Evolutionary conservation across 208 protist genomes (phyloP).

Genomic region (Leishmania gerbilli): DNA sequence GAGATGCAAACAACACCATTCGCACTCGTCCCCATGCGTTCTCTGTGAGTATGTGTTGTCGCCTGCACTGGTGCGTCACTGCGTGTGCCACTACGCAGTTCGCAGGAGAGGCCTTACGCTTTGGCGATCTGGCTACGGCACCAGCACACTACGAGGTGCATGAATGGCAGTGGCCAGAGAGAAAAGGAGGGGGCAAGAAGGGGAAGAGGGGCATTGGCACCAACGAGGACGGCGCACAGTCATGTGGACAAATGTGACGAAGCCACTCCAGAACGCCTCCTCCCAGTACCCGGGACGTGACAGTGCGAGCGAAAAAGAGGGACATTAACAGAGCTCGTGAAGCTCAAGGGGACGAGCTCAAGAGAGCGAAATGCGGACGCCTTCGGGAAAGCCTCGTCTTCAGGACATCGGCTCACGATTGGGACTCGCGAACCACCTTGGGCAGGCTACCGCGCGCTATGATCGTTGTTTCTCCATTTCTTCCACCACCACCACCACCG

Average conservation of each 20-base stretch:
- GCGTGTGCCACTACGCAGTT: background rate
- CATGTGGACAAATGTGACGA: background rate
- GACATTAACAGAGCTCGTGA: too few species aligned
- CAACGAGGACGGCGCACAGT: background rate
- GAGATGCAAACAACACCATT: background rate
- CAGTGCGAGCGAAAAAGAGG: background rate
- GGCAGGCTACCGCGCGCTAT: background rate
- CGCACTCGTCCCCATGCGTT: background rate
- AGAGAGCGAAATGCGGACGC: background rate
- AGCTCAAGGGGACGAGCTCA: background rate
- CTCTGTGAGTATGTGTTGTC: background rate
- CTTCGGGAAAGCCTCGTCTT: background rate
- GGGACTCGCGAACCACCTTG: too few species aligned
- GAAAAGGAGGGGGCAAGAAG: too few species aligned
- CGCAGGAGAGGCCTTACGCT: background rate
- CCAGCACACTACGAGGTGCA: background rate
- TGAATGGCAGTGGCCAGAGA: background rate
- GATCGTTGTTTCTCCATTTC: background rate
- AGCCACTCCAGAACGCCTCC: background rate
- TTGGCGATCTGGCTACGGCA: background rate
- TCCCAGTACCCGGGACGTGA: background rate
- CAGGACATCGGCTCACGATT: background rate
- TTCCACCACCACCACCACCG: background rate
- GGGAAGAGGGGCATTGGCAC: too few species aligned
- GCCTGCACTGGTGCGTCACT: background rate